Percentiles rank a stretch among this genome's conserved stretches.
Conservation (phyloP, 2,329 filamentous ascomycete species). For the Aureobasidium sp. region DNA sequence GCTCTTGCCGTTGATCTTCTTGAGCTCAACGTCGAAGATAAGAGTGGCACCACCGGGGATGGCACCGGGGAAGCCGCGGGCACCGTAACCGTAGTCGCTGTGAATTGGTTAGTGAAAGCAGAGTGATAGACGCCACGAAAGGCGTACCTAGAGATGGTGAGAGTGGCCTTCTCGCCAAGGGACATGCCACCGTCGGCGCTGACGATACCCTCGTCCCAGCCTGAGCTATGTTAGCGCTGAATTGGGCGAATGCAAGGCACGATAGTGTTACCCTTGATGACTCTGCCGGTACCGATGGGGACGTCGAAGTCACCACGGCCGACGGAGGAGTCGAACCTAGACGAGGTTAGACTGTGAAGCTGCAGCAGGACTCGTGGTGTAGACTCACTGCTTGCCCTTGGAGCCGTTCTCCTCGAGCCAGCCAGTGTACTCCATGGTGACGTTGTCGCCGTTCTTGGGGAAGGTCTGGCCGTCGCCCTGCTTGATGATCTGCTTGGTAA, state of each 20-base stretch:
- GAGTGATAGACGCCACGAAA: background rate
- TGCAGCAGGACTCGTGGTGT: background rate
- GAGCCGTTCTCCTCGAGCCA: conserved; percentile 65
- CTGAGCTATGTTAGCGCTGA: too few species aligned
- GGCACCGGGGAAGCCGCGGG: conserved; percentile 61
- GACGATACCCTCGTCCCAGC: conserved; percentile 60
- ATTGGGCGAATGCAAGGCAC: too few species aligned
- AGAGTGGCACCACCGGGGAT: conserved; percentile 69
- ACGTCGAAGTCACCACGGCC: conserved; percentile 68
- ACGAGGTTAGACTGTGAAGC: conserved; percentile 8
- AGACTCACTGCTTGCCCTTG: conserved; percentile 60
- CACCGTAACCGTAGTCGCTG: conserved; percentile 58
- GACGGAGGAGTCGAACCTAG: conserved; percentile 81
- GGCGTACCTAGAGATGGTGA: conserved; percentile 69
- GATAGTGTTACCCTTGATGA: too few species aligned
- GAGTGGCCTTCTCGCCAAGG: conserved; percentile 77
- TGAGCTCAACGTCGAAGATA: conserved; percentile 68
- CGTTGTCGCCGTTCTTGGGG: conserved; percentile 59
- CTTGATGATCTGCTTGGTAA: conserved; percentile 56
- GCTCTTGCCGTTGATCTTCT: conserved; percentile 49
- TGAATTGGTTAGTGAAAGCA: background rate
- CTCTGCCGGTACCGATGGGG: conserved; percentile 68
- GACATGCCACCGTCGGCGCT: conserved; percentile 55
- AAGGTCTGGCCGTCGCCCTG: conserved; percentile 53
- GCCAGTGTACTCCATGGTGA: conserved; percentile 87